phyloP scores from a whole-genome alignment of 495 filamentous ascomycete species.

The Aspergillus conjunctus region DNA sequence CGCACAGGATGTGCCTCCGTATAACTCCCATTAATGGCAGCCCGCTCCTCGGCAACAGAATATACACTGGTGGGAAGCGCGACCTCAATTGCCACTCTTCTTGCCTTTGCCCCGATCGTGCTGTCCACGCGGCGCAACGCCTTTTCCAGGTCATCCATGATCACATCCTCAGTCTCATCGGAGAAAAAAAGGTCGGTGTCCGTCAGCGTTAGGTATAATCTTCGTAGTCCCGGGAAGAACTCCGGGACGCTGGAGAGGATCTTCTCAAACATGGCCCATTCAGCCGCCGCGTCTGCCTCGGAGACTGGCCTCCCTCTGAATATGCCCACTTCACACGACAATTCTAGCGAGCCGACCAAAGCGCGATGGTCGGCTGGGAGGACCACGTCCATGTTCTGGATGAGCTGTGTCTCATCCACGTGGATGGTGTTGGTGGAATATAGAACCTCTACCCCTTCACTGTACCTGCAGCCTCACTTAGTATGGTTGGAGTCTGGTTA shows the following conservation, averaged over 20 bases:
- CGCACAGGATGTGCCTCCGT: no score
- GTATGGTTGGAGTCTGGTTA: neutral
- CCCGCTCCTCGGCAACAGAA: no score
- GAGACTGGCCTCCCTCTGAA: neutral
- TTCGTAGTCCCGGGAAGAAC: neutral
- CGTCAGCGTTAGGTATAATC: neutral
- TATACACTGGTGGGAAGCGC: no score
- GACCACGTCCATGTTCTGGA: neutral
- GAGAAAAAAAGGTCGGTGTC: neutral
- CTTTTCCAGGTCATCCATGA: neutral
- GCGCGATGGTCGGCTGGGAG: neutral
- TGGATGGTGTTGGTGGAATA: slow-evolving; percentile 1
- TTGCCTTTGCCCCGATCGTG: no score
- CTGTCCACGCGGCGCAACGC: neutral
- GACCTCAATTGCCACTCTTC: no score
- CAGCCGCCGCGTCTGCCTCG: neutral
- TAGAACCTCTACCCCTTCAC: slow-evolving; percentile 1
- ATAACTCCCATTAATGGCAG: no score
- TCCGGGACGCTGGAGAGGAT: neutral
- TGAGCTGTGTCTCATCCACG: neutral
- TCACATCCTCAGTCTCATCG: neutral
- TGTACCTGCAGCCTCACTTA: neutral
- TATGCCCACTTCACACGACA: neutral
- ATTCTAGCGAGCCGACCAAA: neutral
- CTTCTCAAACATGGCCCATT: neutral